phyloP scores from a whole-genome alignment of 2,329 filamentous ascomycete genomes.

The Botrytis pseudocinerea region DNA sequence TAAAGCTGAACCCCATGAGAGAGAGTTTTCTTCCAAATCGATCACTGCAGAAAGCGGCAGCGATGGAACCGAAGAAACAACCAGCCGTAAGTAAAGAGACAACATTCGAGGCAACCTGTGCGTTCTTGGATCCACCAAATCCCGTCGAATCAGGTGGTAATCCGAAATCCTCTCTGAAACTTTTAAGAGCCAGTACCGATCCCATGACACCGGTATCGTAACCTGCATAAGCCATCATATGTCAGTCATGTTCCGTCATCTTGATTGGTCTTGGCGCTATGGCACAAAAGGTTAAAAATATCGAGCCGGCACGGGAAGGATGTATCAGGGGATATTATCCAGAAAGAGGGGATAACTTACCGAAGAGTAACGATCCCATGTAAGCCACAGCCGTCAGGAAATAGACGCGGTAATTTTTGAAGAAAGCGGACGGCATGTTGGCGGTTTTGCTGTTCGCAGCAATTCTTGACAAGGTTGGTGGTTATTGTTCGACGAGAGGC shows the following conservation, averaged over 20 bases:
- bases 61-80: constrained; percentile 53
- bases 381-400: constrained; percentile 35
- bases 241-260: constrained; percentile 17
- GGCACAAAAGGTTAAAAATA: neutral
- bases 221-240: constrained; percentile 24
- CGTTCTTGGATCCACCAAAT: constrained; percentile 28
- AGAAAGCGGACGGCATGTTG: constrained; percentile 28
- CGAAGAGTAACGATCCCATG: constrained; percentile 36
- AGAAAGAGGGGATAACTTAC: constrained; percentile 20
- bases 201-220: constrained; percentile 38
- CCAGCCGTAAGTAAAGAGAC: constrained; percentile 54
- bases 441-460: constrained; percentile 3
- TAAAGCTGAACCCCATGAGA: constrained; percentile 47
- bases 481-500: constrained; percentile 16
- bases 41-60: constrained; percentile 51
- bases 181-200: constrained; percentile 31
- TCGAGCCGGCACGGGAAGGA: neutral
- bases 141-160: constrained; percentile 29
- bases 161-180: constrained; percentile 35
- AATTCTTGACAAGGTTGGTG: neutral
- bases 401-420: constrained; percentile 34
- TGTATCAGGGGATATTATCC: neutral
- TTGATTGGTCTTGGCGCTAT: neutral
- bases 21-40: constrained; percentile 49
- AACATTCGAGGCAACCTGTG: constrained; percentile 41